phyloP scores from a whole-genome alignment of 208 protist genomes.

The Crithidia fasciculata region DNA sequence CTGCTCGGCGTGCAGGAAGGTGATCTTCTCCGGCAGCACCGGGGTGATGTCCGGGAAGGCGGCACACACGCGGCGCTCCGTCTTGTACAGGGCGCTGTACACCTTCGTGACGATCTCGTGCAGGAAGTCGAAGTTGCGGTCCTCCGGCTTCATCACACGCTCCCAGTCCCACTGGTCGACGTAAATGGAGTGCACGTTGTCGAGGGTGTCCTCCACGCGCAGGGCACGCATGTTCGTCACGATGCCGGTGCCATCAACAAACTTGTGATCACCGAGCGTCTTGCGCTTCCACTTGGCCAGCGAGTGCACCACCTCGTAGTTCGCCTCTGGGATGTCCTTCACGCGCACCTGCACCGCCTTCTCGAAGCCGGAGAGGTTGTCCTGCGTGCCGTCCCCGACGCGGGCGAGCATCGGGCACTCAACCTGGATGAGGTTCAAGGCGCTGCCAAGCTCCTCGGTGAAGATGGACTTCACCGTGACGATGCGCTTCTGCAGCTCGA shows the following conservation, averaged over 20 bases:
- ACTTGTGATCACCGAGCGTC: constrained; percentile 79
- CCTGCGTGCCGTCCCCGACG: constrained; percentile 86
- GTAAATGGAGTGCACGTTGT: constrained; percentile 90
- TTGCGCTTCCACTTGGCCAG: constrained; percentile 94
- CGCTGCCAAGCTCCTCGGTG: constrained; percentile 58
- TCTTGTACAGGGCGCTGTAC: constrained; percentile 70
- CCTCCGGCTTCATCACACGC: constrained; percentile 60
- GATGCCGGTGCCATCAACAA: constrained; percentile 78
- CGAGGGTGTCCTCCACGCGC: constrained; percentile 87
- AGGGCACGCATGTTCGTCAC: constrained; percentile 90
- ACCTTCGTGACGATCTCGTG: constrained; percentile 69
- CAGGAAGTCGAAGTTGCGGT: constrained; percentile 79
- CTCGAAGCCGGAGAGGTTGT: constrained; percentile 91
- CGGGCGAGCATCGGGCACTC: constrained; percentile 85
- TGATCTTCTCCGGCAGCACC: constrained; percentile 81
- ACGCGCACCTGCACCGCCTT: constrained; percentile 85
- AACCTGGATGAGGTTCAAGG: constrained; percentile 79
- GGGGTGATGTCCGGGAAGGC: constrained; percentile 52
- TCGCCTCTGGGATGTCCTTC: constrained; percentile 77
- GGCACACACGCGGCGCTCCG: constrained; percentile 65
- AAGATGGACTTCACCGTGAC: constrained; percentile 72
- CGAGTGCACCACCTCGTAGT: constrained; percentile 91
- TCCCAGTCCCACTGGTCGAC: constrained; percentile 96
- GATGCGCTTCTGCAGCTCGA: constrained; percentile 78
- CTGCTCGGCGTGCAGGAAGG: constrained; percentile 87